Base-by-base conservation (phyloP, 306 rosid species). In the Rubus idaeus region DNA sequence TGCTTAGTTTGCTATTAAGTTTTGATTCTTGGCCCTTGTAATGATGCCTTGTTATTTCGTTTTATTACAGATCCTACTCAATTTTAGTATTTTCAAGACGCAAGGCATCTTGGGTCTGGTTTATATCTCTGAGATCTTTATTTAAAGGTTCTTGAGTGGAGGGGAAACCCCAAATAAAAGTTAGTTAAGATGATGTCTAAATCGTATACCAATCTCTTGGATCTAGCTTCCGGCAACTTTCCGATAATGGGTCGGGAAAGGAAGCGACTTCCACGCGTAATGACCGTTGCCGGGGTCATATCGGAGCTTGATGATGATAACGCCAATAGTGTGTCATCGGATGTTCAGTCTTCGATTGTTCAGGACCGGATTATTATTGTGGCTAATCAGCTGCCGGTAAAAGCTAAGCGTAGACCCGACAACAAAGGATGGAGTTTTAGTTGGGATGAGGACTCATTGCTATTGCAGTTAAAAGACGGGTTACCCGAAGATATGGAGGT, bases 401-500 rank as follows among this genome's bases (percentile, higher is more conserved):
- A 86, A 64, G 89, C 89, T 2, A 85, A 83, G 79, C 84, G 89
- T 16, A 82, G 89, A 42, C 91, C 89, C 0, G 91, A 85, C 21
- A 83, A 88, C 77, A 86, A 77, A 16, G 88, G 88, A 17, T 88
- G 91, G 91, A 79, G 89, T 75, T 88, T 85, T 75, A 86, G 89
- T 68, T 88, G 91, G 89, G 91, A 88, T 50, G 89, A 88, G 76
- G 91, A 88, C 78, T 83, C 89, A 3, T 83, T 85, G 83, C 57
- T 85, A 7, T 83, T 84, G 67, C 91, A 85, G 85, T 84, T 88
- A 5, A 88, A 88, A 80, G 89, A 83, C 67, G 91, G 91, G 14
- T 76, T 87, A 12, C 91, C 89, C 10, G 91, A 87, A 60, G 90
- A 89, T 13, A 86, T 89, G 83, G 94, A 89, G 81, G 90, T 89